Percentiles rank a stretch among this genome's conserved stretches.
Evolutionary conservation across 345 rosid genomes (phyloP).

Genomic region (Aquilaria yunnanensis): DNA sequence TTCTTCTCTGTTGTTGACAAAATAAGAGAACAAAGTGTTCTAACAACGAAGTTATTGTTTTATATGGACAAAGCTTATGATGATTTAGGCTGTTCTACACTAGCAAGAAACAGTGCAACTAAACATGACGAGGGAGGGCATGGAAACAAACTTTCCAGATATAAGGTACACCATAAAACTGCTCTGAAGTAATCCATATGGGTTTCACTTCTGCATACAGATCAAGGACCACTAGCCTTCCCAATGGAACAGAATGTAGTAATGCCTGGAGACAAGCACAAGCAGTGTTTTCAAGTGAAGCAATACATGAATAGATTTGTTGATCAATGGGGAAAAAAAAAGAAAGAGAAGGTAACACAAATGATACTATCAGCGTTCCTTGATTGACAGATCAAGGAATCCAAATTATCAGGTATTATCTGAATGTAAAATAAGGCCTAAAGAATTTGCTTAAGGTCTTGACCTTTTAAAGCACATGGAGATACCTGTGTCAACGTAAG

Average conservation of each 20-base stretch:
- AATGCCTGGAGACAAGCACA: slow-evolving; percentile 45
- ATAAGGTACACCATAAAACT: slow-evolving; percentile 72
- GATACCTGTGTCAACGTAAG: too few species aligned
- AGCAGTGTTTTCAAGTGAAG: slow-evolving; percentile 2
- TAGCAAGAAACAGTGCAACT: background rate
- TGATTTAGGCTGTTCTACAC: background rate
- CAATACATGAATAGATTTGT: background rate
- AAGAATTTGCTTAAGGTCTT: too few species aligned
- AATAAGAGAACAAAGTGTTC: too few species aligned
- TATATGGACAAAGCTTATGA: background rate
- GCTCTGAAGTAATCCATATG: slow-evolving; percentile 56
- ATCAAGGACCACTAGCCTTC: slow-evolving; percentile 67
- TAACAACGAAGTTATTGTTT: background rate
- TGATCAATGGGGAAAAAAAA: background rate
- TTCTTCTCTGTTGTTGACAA: too few species aligned
- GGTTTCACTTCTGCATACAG: slow-evolving; percentile 74
- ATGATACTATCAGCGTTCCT: too few species aligned
- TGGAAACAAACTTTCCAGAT: slow-evolving; percentile 40
- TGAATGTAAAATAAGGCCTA: too few species aligned
- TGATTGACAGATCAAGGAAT: too few species aligned
- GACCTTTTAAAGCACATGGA: too few species aligned
- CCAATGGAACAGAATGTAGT: slow-evolving; percentile 62
- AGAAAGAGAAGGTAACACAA: background rate
- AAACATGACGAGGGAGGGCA: background rate
- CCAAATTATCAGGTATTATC: too few species aligned